Conservation (phyloP, 768 basidiomycete species). For the Xerocomellus dryophilus region DNA sequence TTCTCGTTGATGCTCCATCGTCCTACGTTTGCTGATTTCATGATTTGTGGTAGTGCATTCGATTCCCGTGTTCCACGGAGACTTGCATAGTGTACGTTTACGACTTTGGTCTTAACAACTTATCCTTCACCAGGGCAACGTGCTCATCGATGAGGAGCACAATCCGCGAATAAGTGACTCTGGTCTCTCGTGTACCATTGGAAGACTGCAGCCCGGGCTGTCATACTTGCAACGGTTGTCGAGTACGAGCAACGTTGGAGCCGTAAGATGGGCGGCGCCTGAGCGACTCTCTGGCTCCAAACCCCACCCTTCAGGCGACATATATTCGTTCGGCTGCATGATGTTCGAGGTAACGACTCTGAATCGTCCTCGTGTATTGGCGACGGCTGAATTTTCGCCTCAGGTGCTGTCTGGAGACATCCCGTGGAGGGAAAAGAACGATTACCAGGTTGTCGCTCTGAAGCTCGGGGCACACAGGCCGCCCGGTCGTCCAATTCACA, state of each 20-base stretch:
- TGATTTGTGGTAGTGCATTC: not conserved
- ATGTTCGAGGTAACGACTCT: not conserved
- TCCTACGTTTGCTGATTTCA: not conserved
- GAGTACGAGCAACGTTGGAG: not conserved
- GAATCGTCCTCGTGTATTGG: too few species aligned
- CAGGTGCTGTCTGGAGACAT: slow-evolving; percentile 5
- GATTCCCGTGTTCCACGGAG: not conserved
- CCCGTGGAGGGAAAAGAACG: slow-evolving; percentile 4
- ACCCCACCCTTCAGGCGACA: not conserved
- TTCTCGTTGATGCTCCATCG: not conserved
- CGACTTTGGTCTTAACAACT: not conserved
- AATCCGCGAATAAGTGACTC: not conserved
- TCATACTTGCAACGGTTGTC: not conserved
- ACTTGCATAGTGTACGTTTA: not conserved
- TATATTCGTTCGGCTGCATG: slow-evolving; percentile 2
- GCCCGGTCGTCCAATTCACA: not conserved
- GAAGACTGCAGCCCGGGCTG: not conserved
- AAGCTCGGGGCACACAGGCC: not conserved
- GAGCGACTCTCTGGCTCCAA: not conserved
- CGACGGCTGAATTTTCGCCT: not conserved
- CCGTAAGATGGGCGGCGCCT: not conserved
- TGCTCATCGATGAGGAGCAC: not conserved
- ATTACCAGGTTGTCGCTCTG: not conserved
- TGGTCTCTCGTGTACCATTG: not conserved
- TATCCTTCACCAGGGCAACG: not conserved